These are phyloP conservation scores for Cladosporium sp. DNA, from an alignment of 2,329 filamentous ascomycete species.

Conservation along the genomic window DNA sequence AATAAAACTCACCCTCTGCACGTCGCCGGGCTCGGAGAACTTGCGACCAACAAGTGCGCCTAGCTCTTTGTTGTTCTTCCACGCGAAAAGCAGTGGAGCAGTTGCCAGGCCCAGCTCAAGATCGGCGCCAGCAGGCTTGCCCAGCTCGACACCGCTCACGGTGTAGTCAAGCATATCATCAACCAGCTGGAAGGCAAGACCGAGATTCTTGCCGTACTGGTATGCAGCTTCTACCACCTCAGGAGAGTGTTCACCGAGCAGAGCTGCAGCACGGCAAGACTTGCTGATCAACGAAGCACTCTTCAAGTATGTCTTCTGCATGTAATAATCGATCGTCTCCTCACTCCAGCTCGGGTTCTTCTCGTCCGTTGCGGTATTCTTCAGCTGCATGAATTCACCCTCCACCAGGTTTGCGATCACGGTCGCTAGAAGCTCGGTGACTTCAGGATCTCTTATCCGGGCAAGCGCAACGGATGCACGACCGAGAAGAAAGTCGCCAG, in stretches of 20 bases:
- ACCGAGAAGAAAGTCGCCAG: constrained; percentile 92
- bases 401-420: constrained; percentile 97
- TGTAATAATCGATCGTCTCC: constrained; percentile 84
- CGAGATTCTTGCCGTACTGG: constrained; percentile 85
- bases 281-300: constrained; percentile 95
- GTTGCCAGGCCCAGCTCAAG: constrained; percentile 90
- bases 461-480: constrained; percentile 91
- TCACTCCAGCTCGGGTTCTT: constrained; percentile 79
- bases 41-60: constrained; percentile 88
- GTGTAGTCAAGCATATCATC: constrained; percentile 99
- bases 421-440: constrained; percentile 88
- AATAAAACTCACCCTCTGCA: constrained; percentile 63
- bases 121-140: constrained; percentile 93
- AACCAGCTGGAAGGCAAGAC: constrained; percentile 92
- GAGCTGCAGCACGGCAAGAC: constrained; percentile 82
- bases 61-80: constrained; percentile 73
- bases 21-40: constrained; percentile 79
- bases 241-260: constrained; percentile 72
- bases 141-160: constrained; percentile 74
- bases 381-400: constrained; percentile 99
- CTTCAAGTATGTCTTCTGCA: constrained; percentile 98
- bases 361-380: constrained; percentile 91
- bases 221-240: constrained; percentile 89
- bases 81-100: constrained; percentile 89
- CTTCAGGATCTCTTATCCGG: constrained; percentile 84